These are phyloP conservation scores for Cutaneotrichosporon cyanovorans DNA, from an alignment of 1,284 basidiomycete genomes.

Conservation along the genomic window DNA sequence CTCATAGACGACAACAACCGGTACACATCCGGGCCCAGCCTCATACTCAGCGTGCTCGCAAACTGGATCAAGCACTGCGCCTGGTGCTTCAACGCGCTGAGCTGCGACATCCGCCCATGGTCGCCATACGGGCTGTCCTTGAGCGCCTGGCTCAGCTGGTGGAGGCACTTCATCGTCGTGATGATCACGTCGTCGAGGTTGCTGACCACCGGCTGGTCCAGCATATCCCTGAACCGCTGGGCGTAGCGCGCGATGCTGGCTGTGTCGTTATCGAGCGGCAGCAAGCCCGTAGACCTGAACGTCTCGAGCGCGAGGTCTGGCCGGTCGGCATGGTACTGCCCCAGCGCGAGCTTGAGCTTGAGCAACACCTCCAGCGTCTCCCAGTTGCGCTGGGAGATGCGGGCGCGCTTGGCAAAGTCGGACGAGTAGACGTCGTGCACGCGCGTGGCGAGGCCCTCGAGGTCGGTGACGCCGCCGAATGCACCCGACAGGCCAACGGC, in stretches of 20 bases:
- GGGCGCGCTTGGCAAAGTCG: constrained; percentile 64
- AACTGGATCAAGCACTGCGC: constrained; percentile 64
- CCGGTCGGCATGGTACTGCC: constrained; percentile 64
- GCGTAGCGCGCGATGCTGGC: constrained; percentile 76
- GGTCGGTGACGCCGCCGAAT: constrained; percentile 46
- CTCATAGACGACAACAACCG: constrained; percentile 58
- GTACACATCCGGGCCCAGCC: constrained; percentile 85
- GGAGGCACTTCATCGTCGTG: constrained; percentile 89
- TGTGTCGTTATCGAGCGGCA: constrained; percentile 81
- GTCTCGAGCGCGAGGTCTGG: constrained; percentile 76
- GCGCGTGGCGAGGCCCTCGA: constrained; percentile 71
- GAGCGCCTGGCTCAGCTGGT: constrained; percentile 64
- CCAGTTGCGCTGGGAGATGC: constrained; percentile 69
- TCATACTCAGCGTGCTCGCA: constrained; percentile 75
- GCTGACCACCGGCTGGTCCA: constrained; percentile 74
- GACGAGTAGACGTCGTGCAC: constrained; percentile 82
- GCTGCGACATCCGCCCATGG: constrained; percentile 31
- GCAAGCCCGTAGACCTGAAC: constrained; percentile 79
- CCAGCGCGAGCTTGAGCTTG: constrained; percentile 72
- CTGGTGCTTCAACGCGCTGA: constrained; percentile 40
- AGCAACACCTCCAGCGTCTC: constrained; percentile 58
- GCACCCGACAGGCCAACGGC: constrained; percentile 26
- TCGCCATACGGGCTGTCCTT: constrained; percentile 66
- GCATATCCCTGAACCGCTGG: constrained; percentile 75
- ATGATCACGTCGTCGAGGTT: constrained; percentile 85